Percentiles rank a stretch among this genome's conserved stretches.
Evolutionary conservation across 306 rosid species (phyloP).

Genomic region (Casuarina cunninghamiana): DNA sequence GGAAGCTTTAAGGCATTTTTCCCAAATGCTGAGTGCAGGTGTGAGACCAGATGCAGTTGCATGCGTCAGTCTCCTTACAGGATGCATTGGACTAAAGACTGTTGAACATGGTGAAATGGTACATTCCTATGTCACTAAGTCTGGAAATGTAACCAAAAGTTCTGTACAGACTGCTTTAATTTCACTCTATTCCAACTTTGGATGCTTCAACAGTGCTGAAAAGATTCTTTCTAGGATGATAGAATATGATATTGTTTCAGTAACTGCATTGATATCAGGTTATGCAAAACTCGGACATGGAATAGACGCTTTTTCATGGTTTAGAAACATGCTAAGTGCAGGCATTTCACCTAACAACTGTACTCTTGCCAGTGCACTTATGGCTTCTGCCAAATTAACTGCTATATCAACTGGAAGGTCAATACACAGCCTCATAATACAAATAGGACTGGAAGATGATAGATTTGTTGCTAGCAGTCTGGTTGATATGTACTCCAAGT

Average conservation of each 20-base stretch:
- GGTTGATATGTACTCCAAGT: conserved; percentile 8
- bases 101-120: conserved; percentile 2
- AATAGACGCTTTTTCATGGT: background rate
- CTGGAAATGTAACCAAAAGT: conserved; percentile 3
- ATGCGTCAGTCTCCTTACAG: background rate
- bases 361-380: background rate
- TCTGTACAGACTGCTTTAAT: background rate
- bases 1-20: conserved; percentile 5
- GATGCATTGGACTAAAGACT: background rate
- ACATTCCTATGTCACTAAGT: background rate
- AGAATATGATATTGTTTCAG: conserved; percentile 2
- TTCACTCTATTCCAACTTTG: background rate
- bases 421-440: conserved; percentile 4
- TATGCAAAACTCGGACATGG: background rate
- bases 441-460: background rate
- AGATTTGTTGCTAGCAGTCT: conserved; percentile 7
- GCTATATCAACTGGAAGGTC: conserved; percentile 1
- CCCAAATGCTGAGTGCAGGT: conserved; percentile 3
- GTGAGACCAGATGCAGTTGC: background rate
- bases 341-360: conserved; percentile 1
- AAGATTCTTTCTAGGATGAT: background rate
- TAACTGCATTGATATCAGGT: background rate
- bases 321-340: background rate
- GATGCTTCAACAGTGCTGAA: background rate
- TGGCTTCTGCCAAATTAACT: background rate